Evolutionary conservation across 768 basidiomycete genomes (phyloP).

Genomic region (Flagelloscypha sp.): DNA sequence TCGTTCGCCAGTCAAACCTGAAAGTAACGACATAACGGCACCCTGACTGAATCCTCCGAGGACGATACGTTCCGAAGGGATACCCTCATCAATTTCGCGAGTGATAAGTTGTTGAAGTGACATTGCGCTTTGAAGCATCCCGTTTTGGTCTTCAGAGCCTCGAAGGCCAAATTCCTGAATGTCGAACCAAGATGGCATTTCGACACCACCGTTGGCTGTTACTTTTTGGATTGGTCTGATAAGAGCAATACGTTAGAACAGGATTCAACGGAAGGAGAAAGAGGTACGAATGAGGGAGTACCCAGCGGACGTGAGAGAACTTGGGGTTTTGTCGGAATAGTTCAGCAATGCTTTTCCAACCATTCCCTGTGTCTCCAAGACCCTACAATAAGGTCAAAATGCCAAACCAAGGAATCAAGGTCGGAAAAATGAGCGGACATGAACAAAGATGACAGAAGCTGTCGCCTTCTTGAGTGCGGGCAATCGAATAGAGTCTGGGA

Average conservation of each 20-base stretch:
- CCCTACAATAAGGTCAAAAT: slow-evolving; percentile 36
- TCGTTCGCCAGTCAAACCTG: slow-evolving; percentile 57
- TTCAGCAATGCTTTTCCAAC: slow-evolving; percentile 72
- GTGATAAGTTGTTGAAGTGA: slow-evolving; percentile 63
- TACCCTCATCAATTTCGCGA: slow-evolving; percentile 65
- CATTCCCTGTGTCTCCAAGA: slow-evolving; percentile 64
- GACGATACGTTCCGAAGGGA: slow-evolving; percentile 62
- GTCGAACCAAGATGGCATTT: slow-evolving; percentile 85
- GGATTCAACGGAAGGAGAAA: slow-evolving; percentile 3
- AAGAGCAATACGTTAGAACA: slow-evolving; percentile 11
- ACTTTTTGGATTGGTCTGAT: slow-evolving; percentile 52
- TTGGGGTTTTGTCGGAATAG: slow-evolving; percentile 47
- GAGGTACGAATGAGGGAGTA: slow-evolving; percentile 75
- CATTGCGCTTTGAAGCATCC: slow-evolving; percentile 60
- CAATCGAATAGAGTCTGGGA: too few species aligned
- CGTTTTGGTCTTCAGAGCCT: slow-evolving; percentile 62
- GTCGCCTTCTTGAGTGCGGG: slow-evolving; percentile 58
- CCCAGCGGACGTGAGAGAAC: slow-evolving; percentile 79
- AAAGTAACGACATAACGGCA: slow-evolving; percentile 68
- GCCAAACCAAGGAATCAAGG: slow-evolving; percentile 4
- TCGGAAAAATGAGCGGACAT: slow-evolving; percentile 43
- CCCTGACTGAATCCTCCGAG: slow-evolving; percentile 90
- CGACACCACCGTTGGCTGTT: slow-evolving; percentile 64
- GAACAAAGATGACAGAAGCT: slow-evolving; percentile 83
- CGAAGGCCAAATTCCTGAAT: slow-evolving; percentile 57